phyloP scores from a whole-genome alignment of 2,329 filamentous ascomycete genomes.

The Fusarium austroafricanum region DNA sequence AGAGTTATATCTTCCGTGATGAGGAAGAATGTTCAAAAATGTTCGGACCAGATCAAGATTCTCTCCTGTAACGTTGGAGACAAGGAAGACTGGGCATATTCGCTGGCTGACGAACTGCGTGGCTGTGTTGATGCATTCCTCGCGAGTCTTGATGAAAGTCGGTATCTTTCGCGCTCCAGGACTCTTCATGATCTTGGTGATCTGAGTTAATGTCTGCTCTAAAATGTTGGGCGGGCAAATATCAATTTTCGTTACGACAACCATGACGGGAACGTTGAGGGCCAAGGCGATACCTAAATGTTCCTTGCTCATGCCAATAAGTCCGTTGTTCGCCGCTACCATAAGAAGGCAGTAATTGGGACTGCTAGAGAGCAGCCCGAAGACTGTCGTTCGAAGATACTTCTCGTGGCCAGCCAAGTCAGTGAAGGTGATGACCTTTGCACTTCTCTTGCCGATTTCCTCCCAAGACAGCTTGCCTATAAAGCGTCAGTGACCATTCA shows the following conservation, averaged over 20 bases:
- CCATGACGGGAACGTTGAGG: constrained; percentile 97
- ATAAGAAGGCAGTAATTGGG: constrained; percentile 98
- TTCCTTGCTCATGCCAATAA: constrained; percentile 98
- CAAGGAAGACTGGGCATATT: constrained; percentile 97
- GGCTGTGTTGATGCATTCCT: constrained; percentile 94
- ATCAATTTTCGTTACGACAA: constrained; percentile 97
- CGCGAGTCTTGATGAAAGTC: constrained; percentile 90
- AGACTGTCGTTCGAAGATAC: constrained; percentile 95
- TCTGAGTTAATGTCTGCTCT: constrained; percentile 90
- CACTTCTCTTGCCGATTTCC: constrained; percentile 93
- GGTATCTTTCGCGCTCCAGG: constrained; percentile 95
- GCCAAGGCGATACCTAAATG: constrained; percentile 95
- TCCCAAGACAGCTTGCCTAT: constrained; percentile 85
- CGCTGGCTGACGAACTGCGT: constrained; percentile 95
- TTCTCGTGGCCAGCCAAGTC: constrained; percentile 96
- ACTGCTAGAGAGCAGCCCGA: constrained; percentile 91
- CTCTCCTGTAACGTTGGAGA: constrained; percentile 96
- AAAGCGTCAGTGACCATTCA: constrained; percentile 22
- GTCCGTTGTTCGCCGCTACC: constrained; percentile 97
- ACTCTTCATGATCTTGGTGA: constrained; percentile 93
- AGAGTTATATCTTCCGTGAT: constrained; percentile 91
- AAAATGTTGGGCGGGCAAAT: constrained; percentile 97
- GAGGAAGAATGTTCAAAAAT: constrained; percentile 94
- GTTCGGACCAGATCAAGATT: constrained; percentile 89
- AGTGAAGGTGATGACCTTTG: constrained; percentile 97